Evolutionary conservation across 106 monocot genomes (phyloP).

Genomic region (Chionographis japonica): DNA sequence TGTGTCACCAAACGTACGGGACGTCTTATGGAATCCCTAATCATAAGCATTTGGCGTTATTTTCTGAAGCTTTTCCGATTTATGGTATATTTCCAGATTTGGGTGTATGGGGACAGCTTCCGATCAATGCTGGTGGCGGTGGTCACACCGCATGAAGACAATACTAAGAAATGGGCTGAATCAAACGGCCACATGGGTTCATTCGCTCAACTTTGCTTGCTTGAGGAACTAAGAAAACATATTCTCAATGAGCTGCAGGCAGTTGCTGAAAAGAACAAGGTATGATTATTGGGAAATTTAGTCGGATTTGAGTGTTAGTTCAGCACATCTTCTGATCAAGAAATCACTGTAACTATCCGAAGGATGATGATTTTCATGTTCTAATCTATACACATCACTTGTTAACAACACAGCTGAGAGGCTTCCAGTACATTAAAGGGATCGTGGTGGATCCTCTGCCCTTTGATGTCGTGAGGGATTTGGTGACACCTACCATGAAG

Average conservation of each 20-base stretch:
- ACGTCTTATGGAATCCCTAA: no score
- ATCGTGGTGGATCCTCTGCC: slow-evolving; percentile 64
- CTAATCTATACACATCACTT: background rate
- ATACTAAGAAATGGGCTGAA: slow-evolving; percentile 67
- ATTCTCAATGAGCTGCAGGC: slow-evolving; percentile 66
- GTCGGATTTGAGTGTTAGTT: background rate
- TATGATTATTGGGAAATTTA: slow-evolving; percentile 11
- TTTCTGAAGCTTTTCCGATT: no score
- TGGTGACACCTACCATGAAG: slow-evolving; percentile 89
- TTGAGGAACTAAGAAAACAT: slow-evolving; percentile 40
- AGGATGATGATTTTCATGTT: background rate
- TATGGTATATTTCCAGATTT: slow-evolving; percentile 43
- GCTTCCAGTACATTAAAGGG: slow-evolving; percentile 78
- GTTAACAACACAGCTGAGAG: slow-evolving; percentile 44
- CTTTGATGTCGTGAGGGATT: slow-evolving; percentile 74
- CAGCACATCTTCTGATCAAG: no score
- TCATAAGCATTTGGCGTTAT: no score
- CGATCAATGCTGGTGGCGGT: slow-evolving; percentile 78
- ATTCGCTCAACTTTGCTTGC: slow-evolving; percentile 53
- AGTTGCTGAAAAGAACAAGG: slow-evolving; percentile 73
- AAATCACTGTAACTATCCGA: background rate
- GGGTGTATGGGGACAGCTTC: slow-evolving; percentile 93
- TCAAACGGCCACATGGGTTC: slow-evolving; percentile 43
- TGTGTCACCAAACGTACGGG: no score
- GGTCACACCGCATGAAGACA: slow-evolving; percentile 71